Evolutionary conservation across 345 rosid species (phyloP), one percentile per base, ranked within the genome.

Genomic region (Conringia planisiliqua): DNA sequence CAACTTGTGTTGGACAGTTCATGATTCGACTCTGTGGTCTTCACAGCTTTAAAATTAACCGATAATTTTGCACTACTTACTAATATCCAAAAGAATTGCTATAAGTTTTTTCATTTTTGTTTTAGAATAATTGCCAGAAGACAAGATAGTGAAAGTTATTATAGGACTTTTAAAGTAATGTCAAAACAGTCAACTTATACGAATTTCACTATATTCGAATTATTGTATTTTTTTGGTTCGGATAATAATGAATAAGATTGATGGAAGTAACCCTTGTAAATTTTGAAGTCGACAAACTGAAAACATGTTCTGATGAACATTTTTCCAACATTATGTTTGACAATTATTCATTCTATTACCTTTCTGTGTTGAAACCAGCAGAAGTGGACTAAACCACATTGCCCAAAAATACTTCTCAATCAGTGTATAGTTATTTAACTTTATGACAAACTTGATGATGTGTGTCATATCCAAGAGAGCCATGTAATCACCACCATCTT

Each of bases 1-100:
- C 75, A 36, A 76, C 66, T 56, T 70, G 54, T 44, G 66, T 63
- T 69, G 12, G 39, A 24, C 50, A 40, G 2, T 39, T 68, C 16
- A 32, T 52, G 38, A 40, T 69, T 68, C 43, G 50, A 32, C 44
- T 27, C 10, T 69, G 16, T 59, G 42, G 7, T 61, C 62, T 62
- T 69, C 17, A 43, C 27, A 52, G 17, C 55, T 68, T 32, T 30
- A 60, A 48, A 32, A 39, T 61, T 69, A 51, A 61, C 64, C 46
- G 39, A 24, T 60, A 26, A 8, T 61, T 27, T 13, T 50, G 7
- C 30, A 55, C 56, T 56, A 32, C 38, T 18, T 30, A 7, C 20
- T 30, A 17, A 29, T 16, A 47, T 61, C 39, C 48, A 30, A 55
- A 65, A 42, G 8, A 38, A 62, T 27, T 36, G 16, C 36, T 35